These are phyloP conservation scores for Thermochaetoides dissita DNA, from an alignment of 2,329 filamentous ascomycete genomes.

Conservation along the genomic window DNA sequence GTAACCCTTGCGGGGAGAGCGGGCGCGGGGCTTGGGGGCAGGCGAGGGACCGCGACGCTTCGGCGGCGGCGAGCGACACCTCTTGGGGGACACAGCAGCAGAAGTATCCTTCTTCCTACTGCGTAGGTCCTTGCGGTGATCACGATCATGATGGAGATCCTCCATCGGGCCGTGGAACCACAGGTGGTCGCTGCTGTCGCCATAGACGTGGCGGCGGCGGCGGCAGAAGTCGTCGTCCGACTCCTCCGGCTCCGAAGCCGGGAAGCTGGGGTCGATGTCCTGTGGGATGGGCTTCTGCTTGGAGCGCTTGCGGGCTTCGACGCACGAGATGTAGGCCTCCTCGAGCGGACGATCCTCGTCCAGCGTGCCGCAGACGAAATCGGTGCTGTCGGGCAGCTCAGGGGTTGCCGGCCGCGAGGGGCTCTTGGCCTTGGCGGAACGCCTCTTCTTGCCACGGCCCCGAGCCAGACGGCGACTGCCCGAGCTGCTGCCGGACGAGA, in stretches of 20 bases:
- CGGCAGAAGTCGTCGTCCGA: constrained; percentile 57
- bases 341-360: constrained; percentile 94
- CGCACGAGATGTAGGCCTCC: constrained; percentile 75
- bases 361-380: constrained; percentile 96
- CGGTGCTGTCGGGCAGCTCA: constrained; percentile 88
- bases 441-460: constrained; percentile 20
- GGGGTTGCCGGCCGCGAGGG: constrained; percentile 56
- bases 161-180: constrained; percentile 63
- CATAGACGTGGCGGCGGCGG: constrained; percentile 34
- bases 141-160: constrained; percentile 46
- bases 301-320: constrained; percentile 65
- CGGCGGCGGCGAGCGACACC: constrained; percentile 41
- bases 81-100: constrained; percentile 48
- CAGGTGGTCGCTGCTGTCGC: constrained; percentile 53
- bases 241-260: constrained; percentile 81
- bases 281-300: constrained; percentile 81
- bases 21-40: constrained; percentile 34
- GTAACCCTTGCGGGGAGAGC: constrained; percentile 47
- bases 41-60: constrained; percentile 36
- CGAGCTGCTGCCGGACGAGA: constrained; percentile 49
- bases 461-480: constrained; percentile 26
- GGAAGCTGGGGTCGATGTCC: constrained; percentile 95
- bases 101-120: constrained; percentile 35
- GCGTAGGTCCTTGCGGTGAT: constrained; percentile 31
- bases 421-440: constrained; percentile 23